phyloP scores from a whole-genome alignment of 1,284 basidiomycete genomes.

The Apiotrichum mycotoxinovorans region DNA sequence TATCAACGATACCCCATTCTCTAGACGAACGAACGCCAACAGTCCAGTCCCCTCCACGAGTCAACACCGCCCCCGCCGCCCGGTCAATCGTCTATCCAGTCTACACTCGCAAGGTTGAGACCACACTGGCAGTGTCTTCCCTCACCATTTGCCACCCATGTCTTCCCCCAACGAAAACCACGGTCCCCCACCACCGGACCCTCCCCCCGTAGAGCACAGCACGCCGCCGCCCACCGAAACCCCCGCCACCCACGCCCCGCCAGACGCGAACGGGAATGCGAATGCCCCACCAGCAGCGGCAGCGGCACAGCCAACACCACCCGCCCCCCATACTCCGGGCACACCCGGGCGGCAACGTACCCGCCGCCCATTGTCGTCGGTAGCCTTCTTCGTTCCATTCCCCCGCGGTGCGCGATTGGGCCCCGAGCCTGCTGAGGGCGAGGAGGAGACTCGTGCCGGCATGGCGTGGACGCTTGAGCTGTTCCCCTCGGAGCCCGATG shows the following conservation, averaged over 20 bases:
- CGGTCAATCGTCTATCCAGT: too few relatives aligned
- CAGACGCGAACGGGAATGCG: too few relatives aligned
- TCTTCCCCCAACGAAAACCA: conserved; percentile 2
- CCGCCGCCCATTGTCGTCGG: conserved; percentile 6
- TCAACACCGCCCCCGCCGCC: too few relatives aligned
- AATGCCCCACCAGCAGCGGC: neutral
- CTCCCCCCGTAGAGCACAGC: neutral
- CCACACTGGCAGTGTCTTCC: neutral
- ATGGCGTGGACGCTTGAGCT: conserved; percentile 19
- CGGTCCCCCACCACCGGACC: conserved; percentile 3
- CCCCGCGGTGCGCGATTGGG: too few relatives aligned
- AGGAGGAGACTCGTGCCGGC: conserved; percentile 3
- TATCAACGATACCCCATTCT: too few relatives aligned
- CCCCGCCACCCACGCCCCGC: too few relatives aligned
- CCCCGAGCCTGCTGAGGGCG: neutral
- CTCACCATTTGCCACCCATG: conserved; percentile 6
- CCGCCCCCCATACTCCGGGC: neutral
- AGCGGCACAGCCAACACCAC: neutral
- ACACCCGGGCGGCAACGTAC: neutral
- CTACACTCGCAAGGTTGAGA: too few relatives aligned
- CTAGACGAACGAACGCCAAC: too few relatives aligned
- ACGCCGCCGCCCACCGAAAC: neutral
- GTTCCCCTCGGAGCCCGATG: neutral
- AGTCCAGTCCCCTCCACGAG: too few relatives aligned
- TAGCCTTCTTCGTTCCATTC: conserved; percentile 8